Evolutionary conservation across 129 eudicot species (phyloP).

Genomic region (Glebionis coronaria): DNA sequence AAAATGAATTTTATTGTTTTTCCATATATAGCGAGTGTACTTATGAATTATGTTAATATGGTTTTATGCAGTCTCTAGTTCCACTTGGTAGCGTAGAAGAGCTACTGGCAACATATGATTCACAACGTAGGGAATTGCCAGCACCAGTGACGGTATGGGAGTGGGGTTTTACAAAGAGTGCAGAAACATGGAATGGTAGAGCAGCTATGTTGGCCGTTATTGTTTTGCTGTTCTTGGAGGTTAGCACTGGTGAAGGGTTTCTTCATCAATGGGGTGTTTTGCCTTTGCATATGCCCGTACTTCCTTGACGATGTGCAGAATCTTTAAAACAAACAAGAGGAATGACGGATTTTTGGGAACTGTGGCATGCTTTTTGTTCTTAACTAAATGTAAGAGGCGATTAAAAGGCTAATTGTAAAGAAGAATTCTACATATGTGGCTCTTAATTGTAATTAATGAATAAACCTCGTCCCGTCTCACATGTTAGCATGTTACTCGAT

Average conservation of each 20-base stretch:
- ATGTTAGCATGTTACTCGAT: constrained; percentile 22
- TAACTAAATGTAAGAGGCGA: constrained; percentile 18
- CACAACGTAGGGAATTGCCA: constrained; percentile 91
- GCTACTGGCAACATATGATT: constrained; percentile 87
- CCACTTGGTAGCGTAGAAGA: constrained; percentile 98
- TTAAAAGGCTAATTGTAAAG: constrained; percentile 29
- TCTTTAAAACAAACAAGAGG: not conserved
- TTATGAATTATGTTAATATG: constrained; percentile 4
- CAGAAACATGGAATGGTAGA: constrained; percentile 98
- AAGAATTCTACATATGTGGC: constrained; percentile 10
- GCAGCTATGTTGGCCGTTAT: constrained; percentile 95
- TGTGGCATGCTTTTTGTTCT: constrained; percentile 9
- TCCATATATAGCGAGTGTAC: not conserved
- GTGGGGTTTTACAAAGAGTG: constrained; percentile 99
- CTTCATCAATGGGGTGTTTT: constrained; percentile 95
- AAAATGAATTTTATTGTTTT: too few relatives aligned
- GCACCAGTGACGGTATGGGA: constrained; percentile 93
- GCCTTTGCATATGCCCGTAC: constrained; percentile 49
- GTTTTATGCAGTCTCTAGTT: constrained; percentile 74
- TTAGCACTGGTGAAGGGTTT: constrained; percentile 92
- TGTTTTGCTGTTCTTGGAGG: constrained; percentile 76
- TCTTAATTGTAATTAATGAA: constrained; percentile 33
- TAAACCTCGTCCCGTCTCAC: constrained; percentile 22
- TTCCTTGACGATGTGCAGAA: constrained; percentile 23
- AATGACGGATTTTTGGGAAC: constrained; percentile 4